Evolutionary conservation across 306 rosid genomes (phyloP).

Genomic region (Casuarina glauca): DNA sequence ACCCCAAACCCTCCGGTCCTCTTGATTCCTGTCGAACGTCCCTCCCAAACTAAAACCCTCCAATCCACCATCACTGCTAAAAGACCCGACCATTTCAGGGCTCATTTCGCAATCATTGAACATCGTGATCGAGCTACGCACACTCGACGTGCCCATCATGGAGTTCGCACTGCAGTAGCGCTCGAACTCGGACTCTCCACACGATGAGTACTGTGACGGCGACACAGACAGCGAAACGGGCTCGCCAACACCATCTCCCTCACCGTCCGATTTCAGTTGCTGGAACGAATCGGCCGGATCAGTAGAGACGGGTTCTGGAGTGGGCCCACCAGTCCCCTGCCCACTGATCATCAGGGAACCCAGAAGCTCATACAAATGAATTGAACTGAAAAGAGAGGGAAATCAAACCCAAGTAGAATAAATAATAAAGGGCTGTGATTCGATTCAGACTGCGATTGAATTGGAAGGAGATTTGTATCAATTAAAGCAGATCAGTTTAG

Average conservation of each 20-base stretch:
- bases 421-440: background rate
- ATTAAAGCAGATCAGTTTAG: background rate
- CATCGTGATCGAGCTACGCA: constrained; percentile 65
- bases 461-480: background rate
- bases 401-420: background rate
- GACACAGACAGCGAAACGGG: constrained; percentile 20
- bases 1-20: constrained; percentile 27
- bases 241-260: constrained; percentile 29
- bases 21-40: constrained; percentile 31
- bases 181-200: constrained; percentile 82
- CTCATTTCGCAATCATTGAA: constrained; percentile 60
- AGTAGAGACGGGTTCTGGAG: constrained; percentile 30
- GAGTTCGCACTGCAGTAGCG: constrained; percentile 92
- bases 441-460: background rate
- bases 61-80: constrained; percentile 35
- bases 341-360: constrained; percentile 48
- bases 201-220: constrained; percentile 64
- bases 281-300: constrained; percentile 51
- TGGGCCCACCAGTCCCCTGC: constrained; percentile 32
- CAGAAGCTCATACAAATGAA: constrained; percentile 8
- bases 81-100: constrained; percentile 47
- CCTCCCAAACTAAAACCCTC: constrained; percentile 59
- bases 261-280: constrained; percentile 36
- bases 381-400: background rate
- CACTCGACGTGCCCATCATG: constrained; percentile 73